These are phyloP conservation scores for Micractinium conductrix DNA, from an alignment of 139 green algal genomes.

Conservation along the genomic window DNA sequence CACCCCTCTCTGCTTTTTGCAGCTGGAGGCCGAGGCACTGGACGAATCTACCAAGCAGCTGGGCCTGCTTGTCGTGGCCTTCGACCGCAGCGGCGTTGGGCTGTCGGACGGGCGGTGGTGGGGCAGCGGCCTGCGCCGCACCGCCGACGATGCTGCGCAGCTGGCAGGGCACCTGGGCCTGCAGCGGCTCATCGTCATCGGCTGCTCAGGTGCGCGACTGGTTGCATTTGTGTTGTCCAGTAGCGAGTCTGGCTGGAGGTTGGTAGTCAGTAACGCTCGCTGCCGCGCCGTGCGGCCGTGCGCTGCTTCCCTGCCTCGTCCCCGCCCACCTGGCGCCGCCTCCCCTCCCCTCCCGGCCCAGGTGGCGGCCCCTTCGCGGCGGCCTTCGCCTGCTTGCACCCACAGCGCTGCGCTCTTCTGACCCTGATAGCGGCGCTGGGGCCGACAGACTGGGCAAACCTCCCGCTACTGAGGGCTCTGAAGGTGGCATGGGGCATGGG, in stretches of 20 bases:
- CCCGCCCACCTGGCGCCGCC: not conserved
- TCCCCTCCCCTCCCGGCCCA: not conserved
- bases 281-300: no score
- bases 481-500: no score
- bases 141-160: not conserved
- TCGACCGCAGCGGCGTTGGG: not conserved
- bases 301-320: not conserved
- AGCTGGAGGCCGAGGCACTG: not conserved
- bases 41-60: not conserved
- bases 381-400: conserved; percentile 1
- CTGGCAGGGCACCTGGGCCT: not conserved
- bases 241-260: no score
- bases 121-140: not conserved
- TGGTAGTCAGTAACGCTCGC: no score
- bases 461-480: not conserved
- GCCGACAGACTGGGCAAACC: conserved; percentile 8
- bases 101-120: not conserved
- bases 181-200: not conserved
- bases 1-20: not conserved
- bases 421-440: no score
- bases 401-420: no score
- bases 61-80: not conserved
- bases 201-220: not conserved
- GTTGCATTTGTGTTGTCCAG: no score
- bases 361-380: conserved; percentile 12